phyloP scores from a whole-genome alignment of 106 monocot species.

The Allium cepa region DNA sequence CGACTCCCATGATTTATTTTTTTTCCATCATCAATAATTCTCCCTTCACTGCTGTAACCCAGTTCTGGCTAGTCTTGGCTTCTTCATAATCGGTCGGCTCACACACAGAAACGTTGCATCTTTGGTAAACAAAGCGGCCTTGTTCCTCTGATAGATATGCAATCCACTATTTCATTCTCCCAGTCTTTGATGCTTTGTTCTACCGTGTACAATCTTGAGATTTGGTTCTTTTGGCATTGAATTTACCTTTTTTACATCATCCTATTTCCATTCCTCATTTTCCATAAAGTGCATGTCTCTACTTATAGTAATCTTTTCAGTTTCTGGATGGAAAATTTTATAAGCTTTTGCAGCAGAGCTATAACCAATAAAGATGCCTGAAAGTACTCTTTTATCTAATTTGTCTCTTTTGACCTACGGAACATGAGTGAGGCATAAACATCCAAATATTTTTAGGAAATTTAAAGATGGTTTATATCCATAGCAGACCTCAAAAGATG shows the following conservation, averaged over 20 bases:
- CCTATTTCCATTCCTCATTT: constrained; percentile 5
- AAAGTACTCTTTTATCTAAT: neutral
- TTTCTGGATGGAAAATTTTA: constrained; percentile 11
- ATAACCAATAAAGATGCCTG: constrained; percentile 10
- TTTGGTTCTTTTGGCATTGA: neutral
- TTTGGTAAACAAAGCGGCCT: neutral
- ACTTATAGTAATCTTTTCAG: constrained; percentile 5
- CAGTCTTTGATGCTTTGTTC: neutral
- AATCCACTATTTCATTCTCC: neutral
- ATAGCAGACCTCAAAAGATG: constrained; percentile 1
- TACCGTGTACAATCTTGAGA: neutral
- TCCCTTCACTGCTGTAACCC: constrained; percentile 1
- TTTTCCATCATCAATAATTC: no score
- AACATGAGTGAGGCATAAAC: constrained; percentile 9
- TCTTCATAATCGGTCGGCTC: constrained; percentile 3
- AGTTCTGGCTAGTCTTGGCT: neutral
- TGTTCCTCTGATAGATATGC: neutral
- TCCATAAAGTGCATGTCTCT: constrained; percentile 8
- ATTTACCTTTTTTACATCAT: neutral
- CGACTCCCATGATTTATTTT: no score
- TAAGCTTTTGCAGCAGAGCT: constrained; percentile 5
- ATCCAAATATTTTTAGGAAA: constrained; percentile 4
- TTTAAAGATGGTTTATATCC: constrained; percentile 3
- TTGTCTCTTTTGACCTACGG: neutral
- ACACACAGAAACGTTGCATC: constrained; percentile 1